Conservation (phyloP, 73 alveolate genomes). For the Tetrahymena borealis region DNA sequence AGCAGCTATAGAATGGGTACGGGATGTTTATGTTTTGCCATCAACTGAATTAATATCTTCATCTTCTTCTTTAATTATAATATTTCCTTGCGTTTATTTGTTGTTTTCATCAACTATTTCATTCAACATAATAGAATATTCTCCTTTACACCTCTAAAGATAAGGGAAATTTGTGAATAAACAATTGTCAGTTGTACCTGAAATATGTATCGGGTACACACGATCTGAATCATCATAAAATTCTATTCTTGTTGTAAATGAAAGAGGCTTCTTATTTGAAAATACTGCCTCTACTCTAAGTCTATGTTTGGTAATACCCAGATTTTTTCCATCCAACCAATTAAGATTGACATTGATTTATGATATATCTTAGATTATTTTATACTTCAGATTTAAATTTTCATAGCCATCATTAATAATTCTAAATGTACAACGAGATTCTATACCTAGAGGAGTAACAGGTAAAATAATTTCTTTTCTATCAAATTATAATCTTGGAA, state of each 20-base stretch:
- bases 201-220: slow-evolving; percentile 81
- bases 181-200: slow-evolving; percentile 97
- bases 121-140: slow-evolving; percentile 40
- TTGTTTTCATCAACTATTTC: slow-evolving; percentile 59
- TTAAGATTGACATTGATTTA: slow-evolving; percentile 61
- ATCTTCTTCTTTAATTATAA: slow-evolving; percentile 33
- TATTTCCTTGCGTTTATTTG: slow-evolving; percentile 23
- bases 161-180: slow-evolving; percentile 78
- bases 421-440: slow-evolving; percentile 76
- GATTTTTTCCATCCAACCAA: slow-evolving; percentile 82
- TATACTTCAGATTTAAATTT: slow-evolving; percentile 83
- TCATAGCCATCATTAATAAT: slow-evolving; percentile 96
- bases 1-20: slow-evolving; percentile 27
- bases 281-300: slow-evolving; percentile 85
- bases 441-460: slow-evolving; percentile 87
- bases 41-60: slow-evolving; percentile 77
- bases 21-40: slow-evolving; percentile 53
- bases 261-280: slow-evolving; percentile 82
- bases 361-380: slow-evolving; percentile 76
- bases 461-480: slow-evolving; percentile 93
- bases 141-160: slow-evolving; percentile 61
- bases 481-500: slow-evolving; percentile 92
- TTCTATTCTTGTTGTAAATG: slow-evolving; percentile 92
- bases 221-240: slow-evolving; percentile 90
- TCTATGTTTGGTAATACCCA: slow-evolving; percentile 84